Percentiles rank a stretch among this genome's conserved stretches.
phyloP scores from a whole-genome alignment of 2,329 filamentous ascomycete species.

The Trichoderma arundinaceum region DNA sequence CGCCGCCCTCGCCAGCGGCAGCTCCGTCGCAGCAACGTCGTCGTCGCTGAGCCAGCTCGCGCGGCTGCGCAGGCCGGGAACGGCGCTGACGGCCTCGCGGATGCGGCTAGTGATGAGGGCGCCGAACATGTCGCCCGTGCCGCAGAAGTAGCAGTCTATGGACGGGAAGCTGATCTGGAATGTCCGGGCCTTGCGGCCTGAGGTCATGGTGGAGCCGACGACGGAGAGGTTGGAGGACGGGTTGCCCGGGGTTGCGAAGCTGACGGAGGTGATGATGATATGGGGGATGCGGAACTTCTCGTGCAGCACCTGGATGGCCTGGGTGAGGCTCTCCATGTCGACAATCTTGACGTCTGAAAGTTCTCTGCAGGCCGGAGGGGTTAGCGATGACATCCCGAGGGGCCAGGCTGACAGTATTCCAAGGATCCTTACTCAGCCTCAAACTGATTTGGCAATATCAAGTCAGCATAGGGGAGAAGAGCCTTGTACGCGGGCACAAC shows the following conservation, averaged over 20 bases:
- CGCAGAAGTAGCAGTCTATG: conserved; percentile 92
- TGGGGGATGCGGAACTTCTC: conserved; percentile 78
- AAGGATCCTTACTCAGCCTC: conserved; percentile 80
- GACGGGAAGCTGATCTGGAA: conserved; percentile 88
- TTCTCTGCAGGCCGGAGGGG: conserved; percentile 58
- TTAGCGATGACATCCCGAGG: neutral
- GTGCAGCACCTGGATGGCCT: conserved; percentile 80
- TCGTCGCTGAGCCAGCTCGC: conserved; percentile 80
- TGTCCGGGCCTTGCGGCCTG: conserved; percentile 70
- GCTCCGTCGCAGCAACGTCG: conserved; percentile 66
- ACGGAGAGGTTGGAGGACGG: conserved; percentile 65
- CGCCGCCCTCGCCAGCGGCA: conserved; percentile 82
- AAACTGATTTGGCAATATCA: conserved; percentile 96
- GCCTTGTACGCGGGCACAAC: conserved; percentile 89
- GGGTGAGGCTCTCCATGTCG: conserved; percentile 72
- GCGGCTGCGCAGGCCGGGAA: conserved; percentile 54
- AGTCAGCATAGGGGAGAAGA: conserved; percentile 78
- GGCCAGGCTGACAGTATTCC: neutral
- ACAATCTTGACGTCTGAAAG: conserved; percentile 84
- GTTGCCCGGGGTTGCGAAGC: conserved; percentile 62
- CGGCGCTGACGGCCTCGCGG: conserved; percentile 73
- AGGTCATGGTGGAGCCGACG: conserved; percentile 75
- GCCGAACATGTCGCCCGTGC: conserved; percentile 98
- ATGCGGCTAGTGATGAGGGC: conserved; percentile 87
- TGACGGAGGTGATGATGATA: conserved; percentile 89